Evolutionary conservation across 371 early-diverging fungal species (phyloP), one percentile per base, ranked within the genome.

Genomic region (Lichtheimia ramosa): DNA sequence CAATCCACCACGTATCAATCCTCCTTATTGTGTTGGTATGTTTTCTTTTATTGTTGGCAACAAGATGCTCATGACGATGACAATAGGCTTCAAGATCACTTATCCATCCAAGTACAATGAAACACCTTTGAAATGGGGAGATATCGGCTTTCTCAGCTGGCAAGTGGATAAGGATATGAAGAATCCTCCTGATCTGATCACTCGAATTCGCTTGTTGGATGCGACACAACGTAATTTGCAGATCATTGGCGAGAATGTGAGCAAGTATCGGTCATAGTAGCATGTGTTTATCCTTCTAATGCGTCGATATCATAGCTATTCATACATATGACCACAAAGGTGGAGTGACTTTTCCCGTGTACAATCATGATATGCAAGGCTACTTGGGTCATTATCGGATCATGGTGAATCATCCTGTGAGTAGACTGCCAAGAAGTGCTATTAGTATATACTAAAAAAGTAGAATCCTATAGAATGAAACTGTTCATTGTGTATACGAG

Each of bases 151-250:
- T 18, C 23, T 71, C 12, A 20, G 28, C 10, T 71, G 71, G 71
- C 58, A 64, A 41, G 71, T 71, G 3, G 71, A 67, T 24, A 42
- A 53, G 2, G 48, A 54, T 40, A 57, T 71, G 21, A 58, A 59
- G 3, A 28, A 67, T 25, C 42, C 51, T 1, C 71, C 71, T 8
- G 60, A 71, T 24, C 48, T 71, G 20, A 65, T 71, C 25, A 67
- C 71, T 7, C 71, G 71, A 46, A 71, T 71, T 34, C 71, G 71
- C 21, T 63, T 71, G 15, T 25, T 71, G 51, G 64, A 71, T 61
- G 43, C 56, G 18, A 56, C 62, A 7, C 65, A 67, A 39, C 68
- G 56, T 51, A 71, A 71, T 54, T 43, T 58, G 25, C 63, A 63
- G 24, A 57, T 61, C 16, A 54, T 71, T 51, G 71, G 71, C 20